Base-by-base conservation (phyloP, 2,329 filamentous ascomycete genomes). In the Rachicladosporium sp. region DNA sequence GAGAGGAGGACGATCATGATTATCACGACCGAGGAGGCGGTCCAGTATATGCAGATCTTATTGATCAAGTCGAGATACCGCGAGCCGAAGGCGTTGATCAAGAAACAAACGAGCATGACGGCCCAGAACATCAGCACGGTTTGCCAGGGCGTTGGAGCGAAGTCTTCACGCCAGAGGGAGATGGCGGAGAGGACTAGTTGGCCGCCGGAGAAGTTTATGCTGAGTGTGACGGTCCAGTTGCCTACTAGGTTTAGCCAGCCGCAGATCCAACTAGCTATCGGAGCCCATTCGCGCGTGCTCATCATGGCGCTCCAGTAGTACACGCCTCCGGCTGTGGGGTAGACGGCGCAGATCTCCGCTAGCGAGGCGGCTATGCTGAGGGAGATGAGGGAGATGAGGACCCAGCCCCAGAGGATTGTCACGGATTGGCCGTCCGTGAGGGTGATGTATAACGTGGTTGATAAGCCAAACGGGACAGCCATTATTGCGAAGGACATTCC, bases 401-500 rank as follows among this genome's bases (percentile, higher is more conserved):
- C 69, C 77, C 73, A 84, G 31, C 80, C 80, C 69, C 75, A 84
- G 47, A 84, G 63, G 31, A 83, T 70, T 15, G 77, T 81, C 10
- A 83, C 79, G 33, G 69, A 70, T 56, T 81, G 76, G 13, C 80
- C 80, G 56, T 83, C 77, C 11, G 71, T 71, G 21, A 84, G 66
- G 13, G 75, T 76, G 54, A 82, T 79, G 60, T 74, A 77, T 45
- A 84, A 65, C 1, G 79, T 83, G 10, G 80, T 82, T 23, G 69
- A 74, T 30, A 82, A 65, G 29, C 79, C 79, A 48, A 78, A 81
- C 1, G 77, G 77, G 8, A 78, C 77, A 8, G 79, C 79, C 77
- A 84, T 83, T 57, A 85, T 83, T 37, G 79, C 80, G 54, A 84
- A 84, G 33, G 77, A 81, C 60, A 79, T 52, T 37, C 80, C 80